These are phyloP conservation scores for Phytophthora capsici DNA, from an alignment of 352 stramenopile genomes.

Conservation along the genomic window DNA sequence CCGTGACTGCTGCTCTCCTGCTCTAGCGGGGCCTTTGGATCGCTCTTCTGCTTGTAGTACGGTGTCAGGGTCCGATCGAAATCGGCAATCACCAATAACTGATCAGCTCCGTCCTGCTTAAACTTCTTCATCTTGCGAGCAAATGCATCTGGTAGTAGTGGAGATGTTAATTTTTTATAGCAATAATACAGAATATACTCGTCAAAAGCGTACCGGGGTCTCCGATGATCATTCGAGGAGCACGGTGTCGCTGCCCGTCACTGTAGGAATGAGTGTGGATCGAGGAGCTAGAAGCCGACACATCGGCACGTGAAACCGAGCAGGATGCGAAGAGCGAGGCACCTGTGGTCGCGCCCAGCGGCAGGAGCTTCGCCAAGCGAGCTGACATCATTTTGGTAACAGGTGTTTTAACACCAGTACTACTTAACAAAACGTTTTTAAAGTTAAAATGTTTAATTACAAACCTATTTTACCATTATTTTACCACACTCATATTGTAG, in stretches of 20 bases:
- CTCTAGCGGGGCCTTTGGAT: constrained; percentile 13
- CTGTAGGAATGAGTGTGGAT: constrained; percentile 27
- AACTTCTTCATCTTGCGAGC: constrained; percentile 80
- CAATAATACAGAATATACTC: too few species aligned
- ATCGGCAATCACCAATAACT: constrained; percentile 75
- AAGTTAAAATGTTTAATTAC: too few species aligned
- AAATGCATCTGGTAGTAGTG: constrained; percentile 54
- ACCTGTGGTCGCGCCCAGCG: constrained; percentile 16
- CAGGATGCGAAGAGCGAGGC: constrained; percentile 8
- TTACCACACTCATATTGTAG: too few species aligned
- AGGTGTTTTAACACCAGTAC: too few species aligned
- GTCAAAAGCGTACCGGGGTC: constrained; percentile 46
- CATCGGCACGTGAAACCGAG: constrained; percentile 13
- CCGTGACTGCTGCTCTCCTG: constrained; percentile 42
- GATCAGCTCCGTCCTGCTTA: constrained; percentile 57
- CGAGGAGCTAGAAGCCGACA: background rate
- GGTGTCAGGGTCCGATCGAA: constrained; percentile 81
- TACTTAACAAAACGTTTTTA: too few species aligned
- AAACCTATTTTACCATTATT: too few species aligned
- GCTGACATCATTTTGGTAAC: background rate
- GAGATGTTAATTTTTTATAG: too few species aligned
- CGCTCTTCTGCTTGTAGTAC: constrained; percentile 38
- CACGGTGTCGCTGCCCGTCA: constrained; percentile 20
- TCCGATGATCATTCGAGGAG: constrained; percentile 36
- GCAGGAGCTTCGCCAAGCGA: constrained; percentile 7